phyloP scores from a whole-genome alignment of 129 eudicot species.

The Lactuca saligna region DNA sequence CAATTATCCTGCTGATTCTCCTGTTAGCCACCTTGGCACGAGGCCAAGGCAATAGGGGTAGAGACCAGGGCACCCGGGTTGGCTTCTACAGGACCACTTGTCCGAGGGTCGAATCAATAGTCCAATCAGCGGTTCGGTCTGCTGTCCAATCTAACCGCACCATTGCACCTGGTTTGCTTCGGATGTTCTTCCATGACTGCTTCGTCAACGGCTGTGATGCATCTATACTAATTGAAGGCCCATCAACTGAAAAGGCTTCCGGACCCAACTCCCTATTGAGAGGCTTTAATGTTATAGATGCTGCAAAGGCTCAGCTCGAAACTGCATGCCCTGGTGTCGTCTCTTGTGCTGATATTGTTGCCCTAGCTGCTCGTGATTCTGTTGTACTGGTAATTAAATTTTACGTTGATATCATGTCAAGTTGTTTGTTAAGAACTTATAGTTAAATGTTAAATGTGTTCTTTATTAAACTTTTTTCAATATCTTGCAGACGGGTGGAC shows the following conservation, averaged over 20 bases:
- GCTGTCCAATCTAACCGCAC: slow-evolving; percentile 40
- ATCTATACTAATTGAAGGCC: slow-evolving; percentile 59
- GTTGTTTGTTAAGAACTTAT: not conserved
- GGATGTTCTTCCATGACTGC: slow-evolving; percentile 75
- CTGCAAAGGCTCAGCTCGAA: slow-evolving; percentile 53
- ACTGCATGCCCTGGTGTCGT: slow-evolving; percentile 64
- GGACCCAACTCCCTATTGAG: slow-evolving; percentile 44
- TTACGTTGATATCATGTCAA: not conserved
- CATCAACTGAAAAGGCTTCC: slow-evolving; percentile 49
- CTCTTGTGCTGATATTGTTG: slow-evolving; percentile 89
- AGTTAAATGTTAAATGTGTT: not conserved
- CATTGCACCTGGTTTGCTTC: slow-evolving; percentile 55
- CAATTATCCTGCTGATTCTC: slow-evolving; percentile 6
- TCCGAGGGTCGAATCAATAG: slow-evolving; percentile 55
- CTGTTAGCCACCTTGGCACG: slow-evolving; percentile 26
- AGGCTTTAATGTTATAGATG: slow-evolving; percentile 36
- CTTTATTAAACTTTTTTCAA: not conserved
- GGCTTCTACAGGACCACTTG: slow-evolving; percentile 49
- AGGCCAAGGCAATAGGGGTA: slow-evolving; percentile 31
- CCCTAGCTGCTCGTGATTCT: slow-evolving; percentile 70
- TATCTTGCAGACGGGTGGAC: slow-evolving; percentile 47
- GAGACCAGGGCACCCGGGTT: slow-evolving; percentile 32
- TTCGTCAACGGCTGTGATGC: slow-evolving; percentile 82
- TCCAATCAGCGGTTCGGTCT: slow-evolving; percentile 40
- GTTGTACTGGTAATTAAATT: slow-evolving; percentile 47